Evolutionary conservation across 2,329 filamentous ascomycete genomes (phyloP).

Genomic region (Alternaria triticina): DNA sequence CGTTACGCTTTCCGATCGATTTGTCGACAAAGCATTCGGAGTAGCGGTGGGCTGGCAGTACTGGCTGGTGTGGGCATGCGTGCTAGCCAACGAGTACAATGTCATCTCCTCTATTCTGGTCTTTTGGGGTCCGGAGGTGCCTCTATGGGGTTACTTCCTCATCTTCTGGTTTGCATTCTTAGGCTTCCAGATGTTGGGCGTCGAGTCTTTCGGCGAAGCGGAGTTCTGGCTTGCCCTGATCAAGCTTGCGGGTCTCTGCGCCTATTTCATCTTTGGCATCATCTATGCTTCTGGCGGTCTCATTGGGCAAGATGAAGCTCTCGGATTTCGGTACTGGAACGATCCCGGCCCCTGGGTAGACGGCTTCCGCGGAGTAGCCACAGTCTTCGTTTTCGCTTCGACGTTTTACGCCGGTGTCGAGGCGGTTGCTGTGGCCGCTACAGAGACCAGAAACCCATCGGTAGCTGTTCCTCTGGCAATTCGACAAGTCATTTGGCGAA

Average conservation of each 20-base stretch:
- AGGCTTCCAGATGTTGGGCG: conserved; percentile 49
- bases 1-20: conserved; percentile 71
- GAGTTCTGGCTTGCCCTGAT: conserved; percentile 53
- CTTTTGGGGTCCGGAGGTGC: conserved; percentile 66
- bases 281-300: conserved; percentile 45
- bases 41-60: conserved; percentile 44
- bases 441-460: conserved; percentile 51
- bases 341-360: conserved; percentile 50
- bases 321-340: conserved; percentile 49
- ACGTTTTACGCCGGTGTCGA: conserved; percentile 51
- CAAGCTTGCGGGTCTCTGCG: conserved; percentile 48
- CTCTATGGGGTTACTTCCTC: conserved; percentile 51
- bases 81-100: conserved; percentile 75
- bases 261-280: conserved; percentile 52
- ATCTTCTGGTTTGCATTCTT: conserved; percentile 51
- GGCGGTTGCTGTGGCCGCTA: conserved; percentile 46
- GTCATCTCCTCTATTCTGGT: conserved; percentile 69
- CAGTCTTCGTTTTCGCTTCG: conserved; percentile 52
- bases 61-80: conserved; percentile 66
- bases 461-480: conserved; percentile 57
- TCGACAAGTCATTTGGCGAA: conserved; percentile 52
- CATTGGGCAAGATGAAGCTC: conserved; percentile 37
- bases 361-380: conserved; percentile 51
- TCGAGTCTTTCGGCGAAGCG: conserved; percentile 51
- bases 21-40: conserved; percentile 48